Percentiles rank a stretch among this genome's conserved stretches.
Evolutionary conservation across 148 eudicot species (phyloP).

Genomic region (Heliamphora exappendiculata): DNA sequence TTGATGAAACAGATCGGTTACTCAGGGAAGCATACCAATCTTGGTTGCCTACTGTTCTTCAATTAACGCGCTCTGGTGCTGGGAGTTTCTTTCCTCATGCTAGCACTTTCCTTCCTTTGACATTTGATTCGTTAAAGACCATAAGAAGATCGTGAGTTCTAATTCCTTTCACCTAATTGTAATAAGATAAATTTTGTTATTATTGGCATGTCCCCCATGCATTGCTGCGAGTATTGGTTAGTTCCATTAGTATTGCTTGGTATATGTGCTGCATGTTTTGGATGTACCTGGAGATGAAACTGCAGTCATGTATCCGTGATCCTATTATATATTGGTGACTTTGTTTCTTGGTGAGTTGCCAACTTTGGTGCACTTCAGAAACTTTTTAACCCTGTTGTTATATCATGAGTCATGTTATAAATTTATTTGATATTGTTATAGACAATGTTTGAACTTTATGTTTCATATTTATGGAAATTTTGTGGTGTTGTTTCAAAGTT

Average conservation of each 20-base stretch:
- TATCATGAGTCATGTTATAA: neutral
- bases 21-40: slow-evolving; percentile 90
- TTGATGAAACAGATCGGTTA: slow-evolving; percentile 94
- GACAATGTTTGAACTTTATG: neutral
- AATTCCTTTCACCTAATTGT: neutral
- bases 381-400: neutral
- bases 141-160: slow-evolving; percentile 61
- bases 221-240: neutral
- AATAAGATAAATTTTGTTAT: neutral
- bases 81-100: slow-evolving; percentile 24
- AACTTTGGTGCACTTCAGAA: neutral
- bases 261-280: neutral
- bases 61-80: slow-evolving; percentile 38
- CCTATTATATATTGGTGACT: neutral
- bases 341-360: neutral
- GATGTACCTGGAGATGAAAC: neutral
- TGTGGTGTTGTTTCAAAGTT: neutral
- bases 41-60: slow-evolving; percentile 85
- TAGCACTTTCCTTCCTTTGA: slow-evolving; percentile 19
- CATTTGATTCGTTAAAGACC: slow-evolving; percentile 64
- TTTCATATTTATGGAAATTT: neutral
- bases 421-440: neutral
- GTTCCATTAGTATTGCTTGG: neutral
- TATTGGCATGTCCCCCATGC: slow-evolving; percentile 1
- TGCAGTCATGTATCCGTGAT: neutral